Base-by-base conservation (phyloP, 2,329 filamentous ascomycete genomes). In the Lasiodiplodia citricola region DNA sequence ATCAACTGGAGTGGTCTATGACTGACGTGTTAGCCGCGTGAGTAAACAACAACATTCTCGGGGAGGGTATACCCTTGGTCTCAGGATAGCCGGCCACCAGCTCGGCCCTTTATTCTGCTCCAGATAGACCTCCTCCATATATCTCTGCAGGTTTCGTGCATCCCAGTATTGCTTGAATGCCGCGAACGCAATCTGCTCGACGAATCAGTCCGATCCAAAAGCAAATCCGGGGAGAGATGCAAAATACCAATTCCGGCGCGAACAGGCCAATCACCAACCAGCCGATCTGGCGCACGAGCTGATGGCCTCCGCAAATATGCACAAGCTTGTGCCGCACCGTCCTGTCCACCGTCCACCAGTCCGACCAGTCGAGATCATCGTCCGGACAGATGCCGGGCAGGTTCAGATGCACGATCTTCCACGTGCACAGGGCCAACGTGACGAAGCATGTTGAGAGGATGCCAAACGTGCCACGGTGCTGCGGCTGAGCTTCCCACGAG, bases 371-470 rank as follows among this genome's bases (percentile, higher is more conserved):
- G 13, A 58, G 35, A 38, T 58, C 55, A 16, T 58, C 55, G 21
- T 58, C 55, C 8, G 55, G 55, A 14, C 55, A 58, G 35, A 58
- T 38, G 13, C 55, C 55, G 11, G 71, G 67, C 14, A 72, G 68
- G 41, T 71, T 68, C 8, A 72, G 66, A 62, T 71, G 71, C 13
- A 72, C 38, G 25, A 67, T 67, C 3, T 67, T 70, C 44, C 69
- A 72, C 5, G 68, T 65, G 50, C 71, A 72, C 25, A 72, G 56
- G 2, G 62, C 47, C 18, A 72, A 55, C 6, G 71, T 72, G 37
- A 72, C 69, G 11, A 71, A 38, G 51, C 71, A 72, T 1, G 47
- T 67, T 5, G 71, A 69, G 8, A 72, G 54, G 23, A 72, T 71
- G 60, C 57, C 69, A 7, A 58, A 60, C 2, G 71, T 72, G 37